Evolutionary conservation across 495 filamentous ascomycete genomes (phyloP).

Genomic region (Melanomma pulvis-pyrius): DNA sequence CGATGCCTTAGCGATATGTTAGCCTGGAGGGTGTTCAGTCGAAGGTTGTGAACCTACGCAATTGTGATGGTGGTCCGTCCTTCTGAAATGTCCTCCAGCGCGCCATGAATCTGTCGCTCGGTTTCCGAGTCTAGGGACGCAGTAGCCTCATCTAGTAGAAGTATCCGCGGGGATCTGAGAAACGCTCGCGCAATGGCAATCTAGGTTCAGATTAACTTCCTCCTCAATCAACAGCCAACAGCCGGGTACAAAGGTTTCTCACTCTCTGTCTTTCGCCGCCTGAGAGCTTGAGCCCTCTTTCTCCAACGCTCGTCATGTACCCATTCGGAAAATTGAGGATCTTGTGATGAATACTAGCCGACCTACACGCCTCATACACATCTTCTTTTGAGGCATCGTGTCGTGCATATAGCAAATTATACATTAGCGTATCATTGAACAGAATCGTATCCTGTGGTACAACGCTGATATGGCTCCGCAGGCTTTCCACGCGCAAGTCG

Average conservation of each 20-base stretch:
- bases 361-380: slow-evolving; percentile 72
- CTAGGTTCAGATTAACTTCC: too few relatives aligned
- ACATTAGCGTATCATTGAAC: slow-evolving; percentile 78
- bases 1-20: too few relatives aligned
- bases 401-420: slow-evolving; percentile 73
- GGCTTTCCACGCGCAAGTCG: slow-evolving; percentile 42
- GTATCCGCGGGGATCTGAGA: slow-evolving; percentile 36
- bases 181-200: slow-evolving; percentile 40
- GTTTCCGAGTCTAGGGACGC: slow-evolving; percentile 75
- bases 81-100: slow-evolving; percentile 67
- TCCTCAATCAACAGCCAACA: too few relatives aligned
- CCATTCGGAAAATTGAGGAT: slow-evolving; percentile 53
- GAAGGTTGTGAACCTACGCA: too few relatives aligned
- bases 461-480: slow-evolving; percentile 72
- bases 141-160: slow-evolving; percentile 79
- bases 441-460: slow-evolving; percentile 84
- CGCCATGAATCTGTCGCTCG: slow-evolving; percentile 70
- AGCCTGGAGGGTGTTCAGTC: too few relatives aligned
- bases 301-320: slow-evolving; percentile 44
- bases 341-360: slow-evolving; percentile 89
- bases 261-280: slow-evolving; percentile 45
- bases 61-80: slow-evolving; percentile 83
- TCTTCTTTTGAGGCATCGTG: slow-evolving; percentile 66
- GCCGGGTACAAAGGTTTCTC: too few relatives aligned
- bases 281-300: slow-evolving; percentile 42